phyloP scores from a whole-genome alignment of 2,329 filamentous ascomycete genomes.

The Cercospora sp. region DNA sequence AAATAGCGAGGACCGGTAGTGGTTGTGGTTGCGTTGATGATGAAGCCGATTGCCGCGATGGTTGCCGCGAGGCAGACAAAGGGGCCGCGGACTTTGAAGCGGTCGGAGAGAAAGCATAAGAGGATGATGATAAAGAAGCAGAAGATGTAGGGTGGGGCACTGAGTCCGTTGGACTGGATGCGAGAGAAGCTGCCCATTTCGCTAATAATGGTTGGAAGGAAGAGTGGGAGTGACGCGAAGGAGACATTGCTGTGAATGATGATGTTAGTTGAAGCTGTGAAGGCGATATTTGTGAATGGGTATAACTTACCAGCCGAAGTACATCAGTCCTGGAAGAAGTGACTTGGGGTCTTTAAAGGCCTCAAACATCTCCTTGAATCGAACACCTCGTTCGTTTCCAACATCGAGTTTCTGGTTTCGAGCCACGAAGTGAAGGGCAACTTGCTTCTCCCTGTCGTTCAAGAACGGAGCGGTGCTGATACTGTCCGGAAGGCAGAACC shows the following conservation, averaged over 20 bases:
- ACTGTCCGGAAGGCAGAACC: constrained; percentile 48
- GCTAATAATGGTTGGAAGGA: constrained; percentile 64
- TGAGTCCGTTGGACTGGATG: constrained; percentile 42
- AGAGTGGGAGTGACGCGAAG: constrained; percentile 55
- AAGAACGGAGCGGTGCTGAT: constrained; percentile 50
- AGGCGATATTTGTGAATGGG: background rate
- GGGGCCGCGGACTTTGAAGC: constrained; percentile 42
- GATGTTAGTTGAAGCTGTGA: background rate
- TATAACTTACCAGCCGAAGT: constrained; percentile 26
- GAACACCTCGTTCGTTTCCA: constrained; percentile 25
- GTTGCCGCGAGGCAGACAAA: constrained; percentile 42
- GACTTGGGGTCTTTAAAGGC: constrained; percentile 29
- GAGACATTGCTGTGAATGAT: constrained; percentile 55
- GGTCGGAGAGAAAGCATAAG: constrained; percentile 42
- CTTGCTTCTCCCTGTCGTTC: constrained; percentile 44
- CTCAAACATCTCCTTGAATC: constrained; percentile 23
- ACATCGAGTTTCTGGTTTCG: constrained; percentile 24
- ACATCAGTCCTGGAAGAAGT: constrained; percentile 25
- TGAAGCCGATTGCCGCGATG: constrained; percentile 44
- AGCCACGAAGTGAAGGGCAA: constrained; percentile 36
- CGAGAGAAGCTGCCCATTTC: constrained; percentile 58
- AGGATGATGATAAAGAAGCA: constrained; percentile 44
- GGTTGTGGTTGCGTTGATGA: constrained; percentile 43
- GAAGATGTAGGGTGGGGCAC: constrained; percentile 45
- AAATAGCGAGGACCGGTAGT: constrained; percentile 41